Base-by-base conservation (phyloP, 805 yeast genomes). In the Spathaspora arborariae region DNA sequence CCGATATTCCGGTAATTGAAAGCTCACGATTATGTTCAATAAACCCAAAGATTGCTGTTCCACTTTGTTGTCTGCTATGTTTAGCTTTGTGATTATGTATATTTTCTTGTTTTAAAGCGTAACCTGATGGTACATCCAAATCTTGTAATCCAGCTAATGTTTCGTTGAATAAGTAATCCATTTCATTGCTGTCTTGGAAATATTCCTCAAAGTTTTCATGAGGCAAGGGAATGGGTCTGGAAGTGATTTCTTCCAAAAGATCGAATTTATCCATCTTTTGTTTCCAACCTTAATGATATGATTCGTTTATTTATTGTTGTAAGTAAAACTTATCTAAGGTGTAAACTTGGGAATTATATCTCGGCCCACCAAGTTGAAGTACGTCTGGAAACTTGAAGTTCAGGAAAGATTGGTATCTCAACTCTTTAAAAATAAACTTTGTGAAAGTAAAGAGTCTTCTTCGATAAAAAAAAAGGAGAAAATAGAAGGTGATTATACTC, bases 11-110 rank as follows among this genome's bases (percentile, higher is more conserved):
- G 5, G 82, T 77, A 39, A 85, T 75, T 2, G 87, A 80, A 33
- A 85, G 62, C 41, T 81, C 84, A 48, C 79, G 78, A 49, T 75
- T 75, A 59, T 85, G 91, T 40, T 80, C 81, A 7, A 74, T 67
- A 53, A 78, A 85, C 0, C 95, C 95, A 63, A 86, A 86, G 21
- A 86, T 85, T 2, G 87, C 92, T 3, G 92, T 84, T 11, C 95
- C 95, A 67, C 90, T 84, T 16, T 79, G 72, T 48, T 81, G 80
- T 52, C 88, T 76, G 45, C 75, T 64, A 58, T 85, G 92, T 51
- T 59, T 42, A 54, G 64, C 48, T 41, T 52, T 51, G 45, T 55
- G 58, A 13, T 20, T 38, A 24, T 21, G 24, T 38, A 15, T 18
- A 11, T 26, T 37, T 47, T 20, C 36, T 22, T 42, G 34, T 7